Conservation (phyloP, 2,329 filamentous ascomycete genomes). For the Lachnellula cervina region DNA sequence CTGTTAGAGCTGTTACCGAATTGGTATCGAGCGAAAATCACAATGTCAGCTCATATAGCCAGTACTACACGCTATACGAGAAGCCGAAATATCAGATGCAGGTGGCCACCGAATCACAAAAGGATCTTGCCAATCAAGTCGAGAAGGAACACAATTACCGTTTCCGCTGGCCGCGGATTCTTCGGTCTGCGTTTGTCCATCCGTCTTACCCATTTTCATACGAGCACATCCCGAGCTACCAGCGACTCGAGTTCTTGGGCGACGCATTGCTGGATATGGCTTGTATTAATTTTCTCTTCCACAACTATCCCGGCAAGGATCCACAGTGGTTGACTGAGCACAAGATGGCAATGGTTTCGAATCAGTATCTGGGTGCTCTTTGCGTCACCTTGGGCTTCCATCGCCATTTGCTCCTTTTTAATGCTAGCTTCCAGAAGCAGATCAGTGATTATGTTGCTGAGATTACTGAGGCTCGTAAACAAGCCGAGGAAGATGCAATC, state of each 20-base stretch:
- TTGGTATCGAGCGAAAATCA: slow-evolving; percentile 70
- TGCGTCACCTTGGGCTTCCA: slow-evolving; percentile 76
- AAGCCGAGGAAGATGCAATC: slow-evolving; percentile 32
- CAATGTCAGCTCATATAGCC: slow-evolving; percentile 60
- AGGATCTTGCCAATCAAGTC: slow-evolving; percentile 62
- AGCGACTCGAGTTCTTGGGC: slow-evolving; percentile 87
- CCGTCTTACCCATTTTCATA: slow-evolving; percentile 72
- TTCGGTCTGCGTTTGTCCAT: slow-evolving; percentile 83
- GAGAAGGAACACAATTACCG: slow-evolving; percentile 51
- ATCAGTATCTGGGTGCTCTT: slow-evolving; percentile 83
- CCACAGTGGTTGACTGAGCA: slow-evolving; percentile 98
- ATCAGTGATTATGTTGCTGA: slow-evolving; percentile 53
- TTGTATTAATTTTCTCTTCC: slow-evolving; percentile 78
- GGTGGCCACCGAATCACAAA: slow-evolving; percentile 59
- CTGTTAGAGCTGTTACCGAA: slow-evolving; percentile 58
- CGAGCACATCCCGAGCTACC: slow-evolving; percentile 80
- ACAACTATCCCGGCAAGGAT: slow-evolving; percentile 69
- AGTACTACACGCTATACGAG: slow-evolving; percentile 67
- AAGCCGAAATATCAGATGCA: slow-evolving; percentile 67
- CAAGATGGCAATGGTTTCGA: slow-evolving; percentile 99
- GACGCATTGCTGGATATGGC: slow-evolving; percentile 85
- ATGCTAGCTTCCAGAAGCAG: slow-evolving; percentile 38
- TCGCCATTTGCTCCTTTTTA: slow-evolving; percentile 60
- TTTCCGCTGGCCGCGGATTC: slow-evolving; percentile 71
- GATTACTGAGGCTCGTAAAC: slow-evolving; percentile 48